Percentiles rank a stretch among this genome's conserved stretches.
These are phyloP conservation scores for Amoebophrya sp. DNA, from an alignment of 169 alveolate genomes.

Conservation along the genomic window DNA sequence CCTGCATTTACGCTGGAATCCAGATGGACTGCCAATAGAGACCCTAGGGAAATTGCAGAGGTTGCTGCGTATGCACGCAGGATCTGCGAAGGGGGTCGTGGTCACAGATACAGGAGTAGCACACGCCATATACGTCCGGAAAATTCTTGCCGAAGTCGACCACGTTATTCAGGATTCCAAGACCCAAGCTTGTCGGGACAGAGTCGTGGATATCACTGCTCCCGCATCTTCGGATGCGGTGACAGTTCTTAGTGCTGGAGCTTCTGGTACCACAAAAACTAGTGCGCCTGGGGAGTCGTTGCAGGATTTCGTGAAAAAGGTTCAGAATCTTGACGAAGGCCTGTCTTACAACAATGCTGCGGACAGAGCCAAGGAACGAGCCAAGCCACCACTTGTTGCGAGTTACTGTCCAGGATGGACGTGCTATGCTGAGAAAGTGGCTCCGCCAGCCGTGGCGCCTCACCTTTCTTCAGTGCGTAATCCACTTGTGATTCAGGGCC, in stretches of 20 bases:
- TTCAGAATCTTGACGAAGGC: neutral
- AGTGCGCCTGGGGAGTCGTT: neutral
- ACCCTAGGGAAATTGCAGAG: neutral
- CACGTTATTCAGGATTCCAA: neutral
- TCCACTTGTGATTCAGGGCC: neutral
- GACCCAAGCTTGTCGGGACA: neutral
- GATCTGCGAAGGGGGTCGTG: neutral
- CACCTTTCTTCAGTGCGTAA: neutral
- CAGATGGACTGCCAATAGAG: neutral
- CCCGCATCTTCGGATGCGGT: too few species aligned
- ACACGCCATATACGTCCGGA: neutral
- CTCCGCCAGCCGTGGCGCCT: neutral
- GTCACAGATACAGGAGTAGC: neutral
- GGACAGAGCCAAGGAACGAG: neutral
- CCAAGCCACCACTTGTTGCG: neutral
- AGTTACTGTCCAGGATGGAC: conserved; percentile 6
- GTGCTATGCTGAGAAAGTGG: neutral
- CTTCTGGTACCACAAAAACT: neutral
- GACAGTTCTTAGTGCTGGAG: too few species aligned
- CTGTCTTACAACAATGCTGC: too few species aligned
- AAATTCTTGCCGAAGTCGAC: neutral
- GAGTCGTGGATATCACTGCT: too few species aligned
- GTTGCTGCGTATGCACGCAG: neutral
- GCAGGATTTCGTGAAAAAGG: neutral
- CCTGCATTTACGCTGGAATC: neutral